Conservation (phyloP, 148 eudicot species). For the Chenopodium quinoa region DNA sequence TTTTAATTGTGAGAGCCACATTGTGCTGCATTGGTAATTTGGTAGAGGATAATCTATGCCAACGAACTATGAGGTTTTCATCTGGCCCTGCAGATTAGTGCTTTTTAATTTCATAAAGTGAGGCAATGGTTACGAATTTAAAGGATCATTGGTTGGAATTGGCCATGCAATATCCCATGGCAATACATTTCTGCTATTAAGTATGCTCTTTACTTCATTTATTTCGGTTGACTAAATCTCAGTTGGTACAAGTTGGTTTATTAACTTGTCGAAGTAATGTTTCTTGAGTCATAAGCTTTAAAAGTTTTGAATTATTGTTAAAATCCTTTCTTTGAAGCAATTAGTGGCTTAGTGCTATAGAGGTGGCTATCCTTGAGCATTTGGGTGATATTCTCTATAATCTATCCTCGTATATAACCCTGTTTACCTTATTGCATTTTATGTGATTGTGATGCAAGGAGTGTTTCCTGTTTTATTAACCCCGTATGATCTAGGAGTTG, state of each 20-base stretch:
- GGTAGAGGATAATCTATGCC: neutral
- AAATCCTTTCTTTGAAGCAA: neutral
- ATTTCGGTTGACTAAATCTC: neutral
- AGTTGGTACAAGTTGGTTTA: neutral
- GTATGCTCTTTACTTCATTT: neutral
- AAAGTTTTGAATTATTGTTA: no score
- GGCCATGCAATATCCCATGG: neutral
- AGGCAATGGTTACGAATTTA: neutral
- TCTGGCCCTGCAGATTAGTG: neutral
- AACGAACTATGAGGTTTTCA: neutral
- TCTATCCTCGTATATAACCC: neutral
- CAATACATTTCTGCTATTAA: neutral
- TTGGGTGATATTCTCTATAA: neutral
- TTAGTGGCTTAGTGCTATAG: neutral
- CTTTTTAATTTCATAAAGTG: neutral
- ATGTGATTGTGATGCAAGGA: neutral
- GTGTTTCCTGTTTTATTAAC: no score
- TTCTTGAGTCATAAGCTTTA: no score
- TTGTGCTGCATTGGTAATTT: neutral
- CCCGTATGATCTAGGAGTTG: neutral
- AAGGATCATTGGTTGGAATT: neutral
- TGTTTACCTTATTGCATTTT: neutral
- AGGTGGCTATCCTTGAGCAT: neutral
- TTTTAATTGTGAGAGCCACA: neutral
- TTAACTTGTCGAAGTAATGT: neutral